Conservation (phyloP, 192 early-diverging fungal genomes). For the Coemansia sp. region DNA sequence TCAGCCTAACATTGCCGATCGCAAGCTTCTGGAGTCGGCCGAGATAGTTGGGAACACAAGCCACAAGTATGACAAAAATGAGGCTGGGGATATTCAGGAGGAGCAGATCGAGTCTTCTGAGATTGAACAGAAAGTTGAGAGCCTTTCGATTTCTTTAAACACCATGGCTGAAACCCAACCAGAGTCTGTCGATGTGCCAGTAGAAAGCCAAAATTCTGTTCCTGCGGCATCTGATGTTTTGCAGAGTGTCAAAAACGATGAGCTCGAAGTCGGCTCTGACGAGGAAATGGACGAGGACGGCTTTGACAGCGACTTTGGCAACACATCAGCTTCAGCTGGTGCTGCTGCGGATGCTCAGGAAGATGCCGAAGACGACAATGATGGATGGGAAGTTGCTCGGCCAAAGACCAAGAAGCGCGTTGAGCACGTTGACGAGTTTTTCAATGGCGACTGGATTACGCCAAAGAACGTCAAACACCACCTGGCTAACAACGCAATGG, state of each 20-base stretch:
- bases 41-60: constrained; percentile 5
- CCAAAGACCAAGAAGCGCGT: constrained; percentile 22
- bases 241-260: constrained; percentile 15
- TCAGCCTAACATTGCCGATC: constrained; percentile 28
- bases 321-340: background rate
- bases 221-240: background rate
- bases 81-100: background rate
- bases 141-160: background rate
- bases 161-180: background rate
- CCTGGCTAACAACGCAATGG: constrained; percentile 58
- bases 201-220: background rate
- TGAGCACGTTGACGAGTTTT: constrained; percentile 52
- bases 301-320: constrained; percentile 1
- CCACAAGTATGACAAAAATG: background rate
- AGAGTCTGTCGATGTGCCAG: background rate
- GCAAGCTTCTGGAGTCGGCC: constrained; percentile 20
- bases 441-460: constrained; percentile 90
- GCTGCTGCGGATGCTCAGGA: constrained; percentile 6
- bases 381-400: constrained; percentile 53
- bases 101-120: background rate
- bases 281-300: constrained; percentile 12
- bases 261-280: constrained; percentile 14
- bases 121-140: constrained; percentile 2
- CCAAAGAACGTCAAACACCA: constrained; percentile 77
- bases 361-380: constrained; percentile 32